These are phyloP conservation scores for Globisporangium emineosum DNA, from an alignment of 352 stramenopile genomes.

Conservation along the genomic window DNA sequence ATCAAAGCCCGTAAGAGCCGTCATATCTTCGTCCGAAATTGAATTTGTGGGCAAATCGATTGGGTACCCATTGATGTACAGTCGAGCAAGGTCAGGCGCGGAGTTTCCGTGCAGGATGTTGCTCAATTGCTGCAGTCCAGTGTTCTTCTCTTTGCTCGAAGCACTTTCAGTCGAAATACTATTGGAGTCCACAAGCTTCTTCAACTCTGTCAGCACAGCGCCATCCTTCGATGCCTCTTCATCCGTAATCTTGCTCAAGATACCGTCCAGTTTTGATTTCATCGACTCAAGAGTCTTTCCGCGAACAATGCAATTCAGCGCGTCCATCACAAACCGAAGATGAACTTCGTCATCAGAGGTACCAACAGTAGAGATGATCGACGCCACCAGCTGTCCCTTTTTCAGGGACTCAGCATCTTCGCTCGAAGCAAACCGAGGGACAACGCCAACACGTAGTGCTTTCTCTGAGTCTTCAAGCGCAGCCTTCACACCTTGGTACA, in stretches of 20 bases:
- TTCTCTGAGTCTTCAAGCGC: conserved; percentile 66
- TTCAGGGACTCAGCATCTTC: conserved; percentile 4
- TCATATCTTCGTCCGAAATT: conserved; percentile 60
- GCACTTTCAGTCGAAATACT: neutral
- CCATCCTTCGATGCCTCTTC: conserved; percentile 15
- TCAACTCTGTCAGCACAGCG: conserved; percentile 14
- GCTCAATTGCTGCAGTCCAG: conserved; percentile 36
- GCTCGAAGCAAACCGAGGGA: conserved; percentile 31
- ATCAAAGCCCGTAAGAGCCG: conserved; percentile 64
- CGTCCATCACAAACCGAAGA: conserved; percentile 54
- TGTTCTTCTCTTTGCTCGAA: conserved; percentile 22
- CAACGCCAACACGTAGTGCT: conserved; percentile 53
- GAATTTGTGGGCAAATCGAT: conserved; percentile 51
- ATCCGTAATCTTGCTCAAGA: conserved; percentile 31
- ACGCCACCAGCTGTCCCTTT: conserved; percentile 31
- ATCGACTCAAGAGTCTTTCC: conserved; percentile 44
- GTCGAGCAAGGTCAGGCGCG: conserved; percentile 27
- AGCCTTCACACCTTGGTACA: conserved; percentile 55
- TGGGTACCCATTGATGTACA: conserved; percentile 74
- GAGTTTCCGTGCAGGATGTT: conserved; percentile 39
- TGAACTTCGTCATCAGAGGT: conserved; percentile 53
- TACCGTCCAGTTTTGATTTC: conserved; percentile 44
- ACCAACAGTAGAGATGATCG: conserved; percentile 47
- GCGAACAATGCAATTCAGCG: conserved; percentile 52
- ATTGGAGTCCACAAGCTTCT: conserved; percentile 20